These are phyloP conservation scores for Elaphomyces granulatus DNA, from an alignment of 495 filamentous ascomycete genomes.

Conservation along the genomic window DNA sequence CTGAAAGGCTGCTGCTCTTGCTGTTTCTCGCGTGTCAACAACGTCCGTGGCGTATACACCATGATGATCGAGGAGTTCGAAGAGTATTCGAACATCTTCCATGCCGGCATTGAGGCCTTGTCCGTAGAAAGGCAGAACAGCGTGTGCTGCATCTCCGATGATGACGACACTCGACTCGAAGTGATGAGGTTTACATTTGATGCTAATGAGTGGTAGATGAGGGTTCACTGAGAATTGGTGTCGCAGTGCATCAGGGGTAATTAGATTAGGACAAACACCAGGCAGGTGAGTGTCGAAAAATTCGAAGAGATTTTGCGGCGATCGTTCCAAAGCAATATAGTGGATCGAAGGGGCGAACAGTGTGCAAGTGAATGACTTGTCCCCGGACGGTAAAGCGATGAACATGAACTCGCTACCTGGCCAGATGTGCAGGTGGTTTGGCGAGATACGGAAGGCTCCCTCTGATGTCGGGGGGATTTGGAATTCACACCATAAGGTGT, in stretches of 20 bases:
- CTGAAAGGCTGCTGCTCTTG: constrained; percentile 44
- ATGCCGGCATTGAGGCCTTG: constrained; percentile 83
- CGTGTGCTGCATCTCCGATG: constrained; percentile 88
- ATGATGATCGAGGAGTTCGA: constrained; percentile 56
- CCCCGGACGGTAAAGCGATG: constrained; percentile 81
- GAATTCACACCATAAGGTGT: constrained; percentile 96
- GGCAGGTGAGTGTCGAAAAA: constrained; percentile 79
- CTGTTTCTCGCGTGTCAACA: constrained; percentile 25
- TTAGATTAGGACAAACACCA: constrained; percentile 68
- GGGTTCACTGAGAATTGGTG: constrained; percentile 64
- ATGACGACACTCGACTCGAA: constrained; percentile 65
- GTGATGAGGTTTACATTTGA: constrained; percentile 85
- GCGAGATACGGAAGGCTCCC: constrained; percentile 59
- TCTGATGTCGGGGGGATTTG: constrained; percentile 48
- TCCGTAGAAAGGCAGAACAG: constrained; percentile 92
- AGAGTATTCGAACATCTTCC: constrained; percentile 70
- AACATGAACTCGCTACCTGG: constrained; percentile 90
- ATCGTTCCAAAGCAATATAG: constrained; percentile 39
- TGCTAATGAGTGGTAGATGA: constrained; percentile 79
- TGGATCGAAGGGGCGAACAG: constrained; percentile 59
- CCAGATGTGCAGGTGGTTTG: constrained; percentile 96
- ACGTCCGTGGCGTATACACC: constrained; percentile 25
- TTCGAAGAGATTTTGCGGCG: constrained; percentile 38
- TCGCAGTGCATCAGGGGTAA: constrained; percentile 49
- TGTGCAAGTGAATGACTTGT: constrained; percentile 90